These are phyloP conservation scores for Lactarius trivialis DNA, from an alignment of 768 basidiomycete species.

Conservation along the genomic window DNA sequence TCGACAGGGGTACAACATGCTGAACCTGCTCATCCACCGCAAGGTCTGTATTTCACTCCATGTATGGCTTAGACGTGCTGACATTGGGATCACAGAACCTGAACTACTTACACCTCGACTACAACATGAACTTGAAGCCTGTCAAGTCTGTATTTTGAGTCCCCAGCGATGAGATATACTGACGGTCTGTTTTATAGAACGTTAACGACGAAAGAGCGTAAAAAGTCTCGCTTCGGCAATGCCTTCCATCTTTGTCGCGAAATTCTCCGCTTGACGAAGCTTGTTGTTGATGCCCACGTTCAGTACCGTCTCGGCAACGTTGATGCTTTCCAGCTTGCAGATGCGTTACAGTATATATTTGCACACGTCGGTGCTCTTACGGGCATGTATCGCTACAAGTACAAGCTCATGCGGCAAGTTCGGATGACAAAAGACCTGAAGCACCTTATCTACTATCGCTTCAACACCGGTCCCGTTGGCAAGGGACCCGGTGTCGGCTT, in stretches of 20 bases:
- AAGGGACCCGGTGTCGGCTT: conserved; percentile 99
- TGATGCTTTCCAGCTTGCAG: conserved; percentile 98
- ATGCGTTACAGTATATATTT: conserved; percentile 97
- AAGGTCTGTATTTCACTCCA: conserved; percentile 48
- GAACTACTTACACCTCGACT: conserved; percentile 93
- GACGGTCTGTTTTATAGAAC: conserved; percentile 50
- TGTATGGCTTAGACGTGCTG: not conserved
- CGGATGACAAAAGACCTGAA: conserved; percentile 99
- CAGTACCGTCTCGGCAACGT: conserved; percentile 98
- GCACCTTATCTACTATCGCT: conserved; percentile 96
- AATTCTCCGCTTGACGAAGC: conserved; percentile 94
- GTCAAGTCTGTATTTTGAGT: conserved; percentile 52
- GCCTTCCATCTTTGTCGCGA: conserved; percentile 98
- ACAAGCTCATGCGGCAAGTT: conserved; percentile 99
- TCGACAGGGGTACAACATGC: conserved; percentile 98
- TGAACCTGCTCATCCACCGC: conserved; percentile 96
- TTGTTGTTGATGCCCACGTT: conserved; percentile 97
- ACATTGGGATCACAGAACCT: conserved; percentile 50
- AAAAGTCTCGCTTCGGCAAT: conserved; percentile 99
- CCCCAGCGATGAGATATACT: conserved; percentile 7
- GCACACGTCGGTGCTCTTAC: conserved; percentile 96
- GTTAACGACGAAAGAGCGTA: conserved; percentile 96
- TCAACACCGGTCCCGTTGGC: conserved; percentile 99
- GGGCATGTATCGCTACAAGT: conserved; percentile 99
- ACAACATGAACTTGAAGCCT: conserved; percentile 98